These are phyloP conservation scores for Boletus reticuloceps DNA, from an alignment of 768 basidiomycete species.

Conservation along the genomic window DNA sequence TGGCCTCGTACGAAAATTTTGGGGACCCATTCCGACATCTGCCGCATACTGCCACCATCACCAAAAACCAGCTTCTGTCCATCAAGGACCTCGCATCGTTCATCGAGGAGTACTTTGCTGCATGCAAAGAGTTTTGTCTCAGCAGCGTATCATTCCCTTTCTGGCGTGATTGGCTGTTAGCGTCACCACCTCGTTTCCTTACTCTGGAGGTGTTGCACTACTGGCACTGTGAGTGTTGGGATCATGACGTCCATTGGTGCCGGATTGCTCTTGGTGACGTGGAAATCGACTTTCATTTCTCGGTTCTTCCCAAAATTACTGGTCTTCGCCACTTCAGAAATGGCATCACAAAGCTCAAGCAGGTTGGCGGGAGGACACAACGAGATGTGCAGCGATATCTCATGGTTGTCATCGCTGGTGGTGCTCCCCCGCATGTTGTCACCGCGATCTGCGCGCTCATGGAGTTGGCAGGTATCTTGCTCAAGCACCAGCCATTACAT, in stretches of 20 bases:
- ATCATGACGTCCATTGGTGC: background rate
- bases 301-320: background rate
- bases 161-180: background rate
- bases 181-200: background rate
- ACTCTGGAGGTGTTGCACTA: background rate
- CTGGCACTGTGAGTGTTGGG: background rate
- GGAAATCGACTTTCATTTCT: too few relatives aligned
- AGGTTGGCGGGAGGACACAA: too few relatives aligned
- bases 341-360: too few relatives aligned
- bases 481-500: too few relatives aligned
- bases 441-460: too few relatives aligned
- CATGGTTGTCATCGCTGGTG: too few relatives aligned
- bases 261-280: background rate
- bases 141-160: background rate
- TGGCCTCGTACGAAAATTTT: background rate
- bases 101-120: background rate
- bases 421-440: too few relatives aligned
- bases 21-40: background rate
- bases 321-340: constrained; percentile 22
- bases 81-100: too few relatives aligned
- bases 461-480: too few relatives aligned
- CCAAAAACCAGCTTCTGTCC: too few relatives aligned
- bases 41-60: background rate
- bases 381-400: too few relatives aligned
- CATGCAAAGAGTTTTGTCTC: background rate